Evolutionary conservation across 805 yeast genomes (phyloP), one percentile per base, ranked within the genome.

Genomic region (Saturnispora sanitii): DNA sequence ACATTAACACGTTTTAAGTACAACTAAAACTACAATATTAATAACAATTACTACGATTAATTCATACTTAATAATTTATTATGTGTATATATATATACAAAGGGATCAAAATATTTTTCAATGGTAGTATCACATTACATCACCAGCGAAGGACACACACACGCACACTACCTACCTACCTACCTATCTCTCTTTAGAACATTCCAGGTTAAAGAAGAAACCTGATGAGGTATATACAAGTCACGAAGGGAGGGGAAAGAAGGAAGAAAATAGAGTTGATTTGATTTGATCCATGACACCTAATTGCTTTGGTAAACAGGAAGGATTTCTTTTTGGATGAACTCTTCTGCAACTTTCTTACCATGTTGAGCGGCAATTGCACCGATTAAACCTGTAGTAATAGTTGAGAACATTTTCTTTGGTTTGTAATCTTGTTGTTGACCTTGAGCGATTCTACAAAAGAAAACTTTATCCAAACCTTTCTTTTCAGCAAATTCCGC

Each of bases 291-390:
- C 32, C 32, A 7, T 28, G 32, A 28, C 16, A 7, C 7, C 9
- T 11, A 7, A 23, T 28, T 7, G 22, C 11, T 41, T 35, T 44
- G 35, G 35, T 43, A 47, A 22, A 45, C 39, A 23, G 53, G 49
- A 19, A 49, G 33, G 11, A 79, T 60, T 55, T 74, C 77, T 32
- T 66, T 69, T 29, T 64, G 60, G 39, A 82, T 71, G 51, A 79
- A 82, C 45, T 66, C 60, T 48, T 70, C 75, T 6, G 86, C 79
- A n/a, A 57, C 68, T 4, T 45, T 48, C 49, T 75, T 71, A 4
- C 92, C 92, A 50, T 78, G 77, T 21, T 68, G 65, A 26, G 75
- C 62, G 27, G 79, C 66, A 38, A 82, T 72, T 2, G 82, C 88
- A 20, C 92, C 92, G 22, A 82, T 61, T 42, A 82, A 60, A 4